These are phyloP conservation scores for Quercus bicolor DNA, from an alignment of 306 rosid species.

Conservation along the genomic window DNA sequence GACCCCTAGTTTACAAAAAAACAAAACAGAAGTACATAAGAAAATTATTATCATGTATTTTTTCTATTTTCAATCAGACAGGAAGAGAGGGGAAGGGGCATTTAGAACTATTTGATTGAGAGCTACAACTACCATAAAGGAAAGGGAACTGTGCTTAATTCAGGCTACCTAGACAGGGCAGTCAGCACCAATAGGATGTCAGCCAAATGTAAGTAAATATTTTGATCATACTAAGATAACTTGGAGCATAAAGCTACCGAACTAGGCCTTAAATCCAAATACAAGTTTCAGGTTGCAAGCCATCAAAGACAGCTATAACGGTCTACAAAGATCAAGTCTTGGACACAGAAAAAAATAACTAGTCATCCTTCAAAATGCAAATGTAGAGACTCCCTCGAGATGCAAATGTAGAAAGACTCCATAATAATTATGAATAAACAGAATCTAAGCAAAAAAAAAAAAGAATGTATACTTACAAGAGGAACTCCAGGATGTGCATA, in stretches of 20 bases:
- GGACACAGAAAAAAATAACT: conserved; percentile 8
- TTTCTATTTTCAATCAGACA: background rate
- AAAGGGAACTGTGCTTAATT: background rate
- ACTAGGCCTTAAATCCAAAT: background rate
- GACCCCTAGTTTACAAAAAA: conserved; percentile 49
- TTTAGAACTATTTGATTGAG: background rate
- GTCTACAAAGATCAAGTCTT: background rate
- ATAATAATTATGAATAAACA: background rate
- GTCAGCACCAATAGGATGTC: background rate
- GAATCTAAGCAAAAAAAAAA: background rate
- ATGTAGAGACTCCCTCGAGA: background rate
- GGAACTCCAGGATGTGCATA: conserved; percentile 78
- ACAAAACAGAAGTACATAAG: conserved; percentile 15
- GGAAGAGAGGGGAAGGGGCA: background rate
- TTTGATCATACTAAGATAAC: background rate
- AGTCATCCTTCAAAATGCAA: background rate
- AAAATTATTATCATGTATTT: background rate
- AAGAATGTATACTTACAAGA: conserved; percentile 50
- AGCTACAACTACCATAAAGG: background rate
- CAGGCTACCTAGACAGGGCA: background rate
- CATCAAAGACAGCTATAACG: background rate
- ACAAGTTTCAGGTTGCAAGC: background rate
- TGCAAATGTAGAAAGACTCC: background rate
- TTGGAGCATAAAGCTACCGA: background rate
- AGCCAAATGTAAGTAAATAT: conserved; percentile 4